These are phyloP conservation scores for Harrya chromipes DNA, from an alignment of 768 basidiomycete genomes.

Conservation along the genomic window DNA sequence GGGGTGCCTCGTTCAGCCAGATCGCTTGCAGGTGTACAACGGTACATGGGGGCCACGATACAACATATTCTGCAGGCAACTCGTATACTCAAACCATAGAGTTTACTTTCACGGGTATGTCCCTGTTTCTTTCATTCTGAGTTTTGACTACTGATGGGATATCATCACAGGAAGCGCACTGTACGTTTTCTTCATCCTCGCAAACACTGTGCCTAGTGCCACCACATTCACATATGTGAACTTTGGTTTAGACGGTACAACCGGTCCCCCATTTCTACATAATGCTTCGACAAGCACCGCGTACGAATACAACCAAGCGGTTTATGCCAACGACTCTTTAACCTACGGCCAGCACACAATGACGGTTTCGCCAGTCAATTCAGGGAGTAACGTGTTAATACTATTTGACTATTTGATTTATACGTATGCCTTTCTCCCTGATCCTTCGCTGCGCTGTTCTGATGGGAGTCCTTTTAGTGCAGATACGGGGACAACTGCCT, in stretches of 20 bases:
- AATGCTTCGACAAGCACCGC: neutral
- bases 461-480: neutral
- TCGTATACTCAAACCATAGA: neutral
- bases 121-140: neutral
- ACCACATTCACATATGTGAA: neutral
- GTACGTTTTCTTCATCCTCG: slow-evolving; percentile 18
- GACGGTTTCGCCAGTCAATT: slow-evolving; percentile 5
- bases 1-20: neutral
- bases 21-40: slow-evolving; percentile 2
- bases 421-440: slow-evolving; percentile 4
- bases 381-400: neutral
- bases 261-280: slow-evolving; percentile 1
- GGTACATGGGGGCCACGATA: slow-evolving; percentile 18
- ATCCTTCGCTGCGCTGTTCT: neutral
- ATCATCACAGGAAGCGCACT: slow-evolving; percentile 5
- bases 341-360: slow-evolving; percentile 4
- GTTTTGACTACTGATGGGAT: too few relatives aligned
- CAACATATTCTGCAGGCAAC: neutral
- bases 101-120: slow-evolving; percentile 11
- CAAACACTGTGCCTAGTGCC: neutral
- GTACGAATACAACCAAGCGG: slow-evolving; percentile 14
- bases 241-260: slow-evolving; percentile 8
- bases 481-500: neutral
- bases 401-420: slow-evolving; percentile 21
- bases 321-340: slow-evolving; percentile 11